A percentile compares a stretch with the other conserved stretches of the same genome.
Evolutionary conservation across 1,284 basidiomycete genomes (phyloP).

Genomic region (Porodaedalea pini): DNA sequence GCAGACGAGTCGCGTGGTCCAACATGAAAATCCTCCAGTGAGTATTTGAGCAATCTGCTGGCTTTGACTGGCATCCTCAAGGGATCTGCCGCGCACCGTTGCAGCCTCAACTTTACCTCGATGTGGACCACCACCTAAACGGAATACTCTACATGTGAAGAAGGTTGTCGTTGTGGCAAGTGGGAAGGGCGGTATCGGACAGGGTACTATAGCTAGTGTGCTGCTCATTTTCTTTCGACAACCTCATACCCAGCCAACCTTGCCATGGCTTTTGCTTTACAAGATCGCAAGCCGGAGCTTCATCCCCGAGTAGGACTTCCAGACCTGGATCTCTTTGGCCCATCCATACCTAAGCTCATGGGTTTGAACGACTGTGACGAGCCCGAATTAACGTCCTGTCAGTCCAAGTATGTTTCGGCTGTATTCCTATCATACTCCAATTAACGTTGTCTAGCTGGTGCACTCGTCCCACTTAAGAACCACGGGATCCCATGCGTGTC

Average conservation of each 20-base stretch:
- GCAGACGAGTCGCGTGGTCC: not conserved
- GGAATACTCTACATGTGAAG: conserved; percentile 62
- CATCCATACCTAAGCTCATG: conserved; percentile 94
- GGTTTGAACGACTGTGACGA: conserved; percentile 81
- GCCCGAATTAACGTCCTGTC: conserved; percentile 74
- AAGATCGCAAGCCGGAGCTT: conserved; percentile 31
- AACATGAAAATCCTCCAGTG: conserved; percentile 48
- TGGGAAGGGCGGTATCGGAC: conserved; percentile 97
- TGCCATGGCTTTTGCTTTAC: conserved; percentile 68
- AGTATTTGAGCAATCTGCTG: conserved; percentile 16
- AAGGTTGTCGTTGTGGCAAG: conserved; percentile 85
- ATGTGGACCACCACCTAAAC: conserved; percentile 51
- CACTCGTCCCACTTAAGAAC: conserved; percentile 81
- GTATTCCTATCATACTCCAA: conserved; percentile 8
- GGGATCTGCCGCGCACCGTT: conserved; percentile 40
- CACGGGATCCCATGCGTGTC: conserved; percentile 96
- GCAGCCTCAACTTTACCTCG: conserved; percentile 58
- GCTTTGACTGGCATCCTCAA: conserved; percentile 12
- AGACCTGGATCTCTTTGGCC: conserved; percentile 95
- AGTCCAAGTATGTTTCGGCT: conserved; percentile 25
- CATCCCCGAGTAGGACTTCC: conserved; percentile 78
- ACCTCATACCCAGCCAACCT: conserved; percentile 62
- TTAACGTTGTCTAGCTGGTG: conserved; percentile 50
- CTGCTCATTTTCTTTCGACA: not conserved
- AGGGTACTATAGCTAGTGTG: conserved; percentile 88